phyloP scores from a whole-genome alignment of 441 rosid genomes.

The Syzygium malaccense region DNA sequence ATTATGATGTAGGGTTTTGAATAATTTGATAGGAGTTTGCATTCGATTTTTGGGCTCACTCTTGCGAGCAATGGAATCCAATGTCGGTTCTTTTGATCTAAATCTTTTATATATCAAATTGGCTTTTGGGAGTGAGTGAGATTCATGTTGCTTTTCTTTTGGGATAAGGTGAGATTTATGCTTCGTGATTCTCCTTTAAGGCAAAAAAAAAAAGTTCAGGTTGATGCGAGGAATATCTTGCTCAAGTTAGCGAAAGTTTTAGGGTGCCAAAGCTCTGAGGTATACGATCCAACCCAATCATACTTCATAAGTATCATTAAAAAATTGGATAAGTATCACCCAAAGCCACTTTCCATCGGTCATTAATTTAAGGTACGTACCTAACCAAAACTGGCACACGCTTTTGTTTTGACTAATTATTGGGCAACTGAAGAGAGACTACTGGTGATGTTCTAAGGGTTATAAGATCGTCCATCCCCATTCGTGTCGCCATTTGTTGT shows the following conservation, averaged over 20 bases:
- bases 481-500: background rate
- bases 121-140: slow-evolving; percentile 27
- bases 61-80: slow-evolving; percentile 29
- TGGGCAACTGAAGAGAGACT: background rate
- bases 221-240: background rate
- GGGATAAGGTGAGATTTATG: slow-evolving; percentile 42
- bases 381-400: background rate
- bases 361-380: background rate
- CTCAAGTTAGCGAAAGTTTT: background rate
- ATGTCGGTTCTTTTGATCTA: slow-evolving; percentile 24
- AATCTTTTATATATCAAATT: slow-evolving; percentile 19
- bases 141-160: slow-evolving; percentile 42
- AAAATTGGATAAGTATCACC: background rate
- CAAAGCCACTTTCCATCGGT: background rate
- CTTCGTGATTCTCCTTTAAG: slow-evolving; percentile 35
- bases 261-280: background rate
- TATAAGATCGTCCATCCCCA: background rate
- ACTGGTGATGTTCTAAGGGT: background rate
- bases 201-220: background rate
- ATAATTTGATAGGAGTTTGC: background rate
- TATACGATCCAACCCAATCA: background rate
- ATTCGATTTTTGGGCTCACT: background rate
- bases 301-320: background rate
- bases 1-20: background rate
- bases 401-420: background rate